phyloP scores from a whole-genome alignment of 106 monocot species.

The Dendrobium chrysotoxum region DNA sequence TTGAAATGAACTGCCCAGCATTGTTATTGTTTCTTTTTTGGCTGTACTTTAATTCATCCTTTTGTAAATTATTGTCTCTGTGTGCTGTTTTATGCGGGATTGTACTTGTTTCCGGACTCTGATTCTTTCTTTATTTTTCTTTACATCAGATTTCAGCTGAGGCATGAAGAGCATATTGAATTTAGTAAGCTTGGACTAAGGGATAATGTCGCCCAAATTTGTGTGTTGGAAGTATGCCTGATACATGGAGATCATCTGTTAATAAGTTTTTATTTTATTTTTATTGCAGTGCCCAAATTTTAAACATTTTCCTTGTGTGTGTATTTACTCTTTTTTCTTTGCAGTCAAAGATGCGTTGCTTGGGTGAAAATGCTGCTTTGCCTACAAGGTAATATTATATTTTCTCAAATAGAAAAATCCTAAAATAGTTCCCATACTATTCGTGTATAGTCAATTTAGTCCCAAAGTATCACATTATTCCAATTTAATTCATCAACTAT shows the following conservation, averaged over 20 bases:
- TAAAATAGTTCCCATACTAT: no score
- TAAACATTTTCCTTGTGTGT: neutral
- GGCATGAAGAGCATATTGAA: slow-evolving; percentile 81
- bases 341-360: slow-evolving; percentile 45
- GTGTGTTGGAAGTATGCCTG: slow-evolving; percentile 74
- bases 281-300: neutral
- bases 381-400: slow-evolving; percentile 36
- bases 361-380: slow-evolving; percentile 21
- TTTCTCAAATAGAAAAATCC: neutral
- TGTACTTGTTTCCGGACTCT: neutral
- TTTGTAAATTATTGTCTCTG: neutral
- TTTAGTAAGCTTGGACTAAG: slow-evolving; percentile 81
- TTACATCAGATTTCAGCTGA: slow-evolving; percentile 56
- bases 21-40: neutral
- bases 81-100: neutral
- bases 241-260: neutral
- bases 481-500: no score
- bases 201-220: slow-evolving; percentile 98
- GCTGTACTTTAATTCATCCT: neutral
- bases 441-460: no score
- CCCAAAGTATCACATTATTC: no score
- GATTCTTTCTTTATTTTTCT: neutral
- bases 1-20: neutral
- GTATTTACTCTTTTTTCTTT: slow-evolving; percentile 32
- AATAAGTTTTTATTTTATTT: neutral